Base-by-base conservation (phyloP, 352 stramenopile genomes). In the Globisporangium solare region DNA sequence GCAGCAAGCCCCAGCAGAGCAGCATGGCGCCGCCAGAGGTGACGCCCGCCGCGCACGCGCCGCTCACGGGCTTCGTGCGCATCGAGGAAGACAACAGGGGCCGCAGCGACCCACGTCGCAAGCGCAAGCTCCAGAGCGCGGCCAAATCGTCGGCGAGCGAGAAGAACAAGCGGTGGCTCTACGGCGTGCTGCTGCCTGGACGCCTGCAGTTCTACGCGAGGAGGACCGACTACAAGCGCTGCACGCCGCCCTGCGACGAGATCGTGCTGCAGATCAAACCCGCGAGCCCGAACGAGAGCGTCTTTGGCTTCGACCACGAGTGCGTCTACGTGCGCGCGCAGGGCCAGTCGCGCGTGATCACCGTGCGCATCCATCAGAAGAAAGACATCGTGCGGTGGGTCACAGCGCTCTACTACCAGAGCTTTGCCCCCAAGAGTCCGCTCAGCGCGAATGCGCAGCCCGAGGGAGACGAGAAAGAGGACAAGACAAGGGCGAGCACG, bases 381-480 rank as follows among this genome's bases (percentile, higher is more conserved):
- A 84, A 84, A 56, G 74, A 84, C 17, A 84, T 84, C 47, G 74
- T 81, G 37, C 71, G 72, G 8, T 84, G 74, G 74, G 74, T 84
- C 52, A 84, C 74, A 18, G 74, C 74, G 55, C 68, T 84, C 32
- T 84, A 84, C 57, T 84, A 84, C 60, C 70, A 81, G 65, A 82
- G 72, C 46, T 68, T 82, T 18, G 63, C 52, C 22, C 47, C 37
- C 24, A 51, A 49, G 24, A 54, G 50, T 21, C 31, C 57, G 35
- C 24, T 37, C n/a, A 35, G 50, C 18, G 52, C 27, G 50, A 6
- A 45, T 47, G 49, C 37, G 47, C 14, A 50, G 55, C 15, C 52
- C 18, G 20, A 15, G 47, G 40, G 54, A 22, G 47, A 45, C 41
- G 17, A 41, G 24, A 56, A 67, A 13, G 27, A 55, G 49, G 17